phyloP scores from a whole-genome alignment of 192 early-diverging fungal genomes.

The Oehlia diaphana region DNA sequence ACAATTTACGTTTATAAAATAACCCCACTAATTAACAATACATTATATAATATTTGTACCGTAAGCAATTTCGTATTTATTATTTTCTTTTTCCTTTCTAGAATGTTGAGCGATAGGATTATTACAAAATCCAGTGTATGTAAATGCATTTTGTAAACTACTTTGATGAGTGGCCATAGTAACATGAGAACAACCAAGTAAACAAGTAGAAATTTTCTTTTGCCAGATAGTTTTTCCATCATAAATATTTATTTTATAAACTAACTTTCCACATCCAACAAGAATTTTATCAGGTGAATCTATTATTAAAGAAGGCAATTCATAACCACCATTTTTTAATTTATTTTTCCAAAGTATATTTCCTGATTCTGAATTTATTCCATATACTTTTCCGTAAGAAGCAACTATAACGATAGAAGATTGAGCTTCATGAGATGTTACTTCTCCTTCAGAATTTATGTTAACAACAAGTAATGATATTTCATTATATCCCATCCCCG shows the following conservation, averaged over 20 bases:
- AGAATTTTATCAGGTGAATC: background rate
- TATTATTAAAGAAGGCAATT: background rate
- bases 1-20: too few relatives aligned
- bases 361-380: background rate
- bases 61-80: background rate
- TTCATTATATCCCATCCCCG: background rate
- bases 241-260: background rate
- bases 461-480: background rate
- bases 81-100: background rate
- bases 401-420: background rate
- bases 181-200: background rate
- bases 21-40: too few relatives aligned
- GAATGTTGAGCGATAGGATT: background rate
- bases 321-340: background rate
- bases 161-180: background rate
- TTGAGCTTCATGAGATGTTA: background rate
- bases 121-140: background rate
- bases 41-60: too few relatives aligned
- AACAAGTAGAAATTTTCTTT: background rate
- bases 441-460: background rate
- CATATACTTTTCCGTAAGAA: background rate
- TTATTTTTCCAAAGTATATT: background rate
- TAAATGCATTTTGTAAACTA: background rate
- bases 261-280: background rate
- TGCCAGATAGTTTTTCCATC: background rate